Evolutionary conservation across 495 filamentous ascomycete genomes (phyloP).

Genomic region (Saxophila tyrrhenica): DNA sequence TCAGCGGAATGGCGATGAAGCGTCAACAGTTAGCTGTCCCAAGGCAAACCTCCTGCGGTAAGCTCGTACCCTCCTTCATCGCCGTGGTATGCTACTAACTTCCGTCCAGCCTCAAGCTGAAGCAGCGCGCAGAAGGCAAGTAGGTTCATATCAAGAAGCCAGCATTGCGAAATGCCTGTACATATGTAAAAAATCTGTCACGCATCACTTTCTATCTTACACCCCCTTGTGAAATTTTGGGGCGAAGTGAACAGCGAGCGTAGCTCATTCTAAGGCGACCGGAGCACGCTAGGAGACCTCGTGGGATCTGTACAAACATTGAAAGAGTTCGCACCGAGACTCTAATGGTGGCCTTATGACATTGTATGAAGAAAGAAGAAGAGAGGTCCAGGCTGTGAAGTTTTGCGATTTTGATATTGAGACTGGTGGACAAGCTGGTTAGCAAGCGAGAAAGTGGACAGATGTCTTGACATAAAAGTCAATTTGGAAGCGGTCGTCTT

Average conservation of each 20-base stretch:
- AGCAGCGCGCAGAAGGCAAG: slow-evolving; percentile 50
- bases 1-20: slow-evolving; percentile 61
- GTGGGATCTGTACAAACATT: slow-evolving; percentile 87
- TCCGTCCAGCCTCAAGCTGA: slow-evolving; percentile 57
- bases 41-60: slow-evolving; percentile 59
- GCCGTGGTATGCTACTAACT: not conserved
- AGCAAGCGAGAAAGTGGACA: not conserved
- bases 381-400: not conserved
- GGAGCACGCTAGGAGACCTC: slow-evolving; percentile 86
- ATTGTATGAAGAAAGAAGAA: slow-evolving; percentile 56
- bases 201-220: slow-evolving; percentile 14
- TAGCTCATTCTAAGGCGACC: slow-evolving; percentile 71
- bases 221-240: slow-evolving; percentile 14
- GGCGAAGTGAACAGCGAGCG: not conserved
- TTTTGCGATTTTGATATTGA: not conserved
- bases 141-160: not conserved
- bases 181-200: slow-evolving; percentile 21
- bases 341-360: slow-evolving; percentile 93
- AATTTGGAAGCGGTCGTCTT: not conserved
- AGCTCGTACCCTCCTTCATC: not conserved
- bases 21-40: slow-evolving; percentile 72
- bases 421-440: not conserved
- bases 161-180: not conserved
- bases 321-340: slow-evolving; percentile 91
- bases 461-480: not conserved